Base-by-base conservation (phyloP, 2,329 filamentous ascomycete species). In the Geosmithia putterillii region DNA sequence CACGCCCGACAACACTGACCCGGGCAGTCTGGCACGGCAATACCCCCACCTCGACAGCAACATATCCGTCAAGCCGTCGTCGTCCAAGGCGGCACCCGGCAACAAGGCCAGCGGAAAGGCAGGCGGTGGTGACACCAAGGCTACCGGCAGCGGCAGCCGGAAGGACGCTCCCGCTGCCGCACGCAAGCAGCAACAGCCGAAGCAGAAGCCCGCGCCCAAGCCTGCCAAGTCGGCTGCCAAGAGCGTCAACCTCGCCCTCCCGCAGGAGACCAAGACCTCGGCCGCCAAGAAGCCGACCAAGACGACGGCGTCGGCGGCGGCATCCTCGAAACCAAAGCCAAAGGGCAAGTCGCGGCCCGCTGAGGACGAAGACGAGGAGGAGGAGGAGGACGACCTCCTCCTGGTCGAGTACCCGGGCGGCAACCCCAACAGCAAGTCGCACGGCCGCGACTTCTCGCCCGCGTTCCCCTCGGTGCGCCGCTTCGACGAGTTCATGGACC, bases 1-100 rank as follows among this genome's bases (percentile, higher is more conserved):
- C 44, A 79, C 79, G 14, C 85, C 83, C 2, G 74, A 71, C 50
- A 81, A 82, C 53, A 66, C 70, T 43, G 76, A 86, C 50, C 62
- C 71, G 43, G 73, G 75, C 23, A 76, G 73, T 53, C 68, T 94
- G 36, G 71, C 76, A 40, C 72, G 77, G 41, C 72, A 81, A 54
- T 80, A 86, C 55, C 70, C 78, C 9, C 85, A 86, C 47, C 70
- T 92, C 34, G 67, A 70, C 20, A 60, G 46, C 50, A 38, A 55
- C 57, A 43, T 42, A 48, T 43, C 28, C 42, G 22, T 37, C 10
- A 38, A 38, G 10, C 37, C 44, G 7, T 19, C 42, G 7, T 7
- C 36, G 7, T 19, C 14, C 17, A 23, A 22, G 19, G 40, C 21
- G 20, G 22, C 40, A 10, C n/a, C 15, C n/a, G 20, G 8, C n/a